Conservation (phyloP, 140 eudicot species). For the Erigeron philadelphicus region DNA sequence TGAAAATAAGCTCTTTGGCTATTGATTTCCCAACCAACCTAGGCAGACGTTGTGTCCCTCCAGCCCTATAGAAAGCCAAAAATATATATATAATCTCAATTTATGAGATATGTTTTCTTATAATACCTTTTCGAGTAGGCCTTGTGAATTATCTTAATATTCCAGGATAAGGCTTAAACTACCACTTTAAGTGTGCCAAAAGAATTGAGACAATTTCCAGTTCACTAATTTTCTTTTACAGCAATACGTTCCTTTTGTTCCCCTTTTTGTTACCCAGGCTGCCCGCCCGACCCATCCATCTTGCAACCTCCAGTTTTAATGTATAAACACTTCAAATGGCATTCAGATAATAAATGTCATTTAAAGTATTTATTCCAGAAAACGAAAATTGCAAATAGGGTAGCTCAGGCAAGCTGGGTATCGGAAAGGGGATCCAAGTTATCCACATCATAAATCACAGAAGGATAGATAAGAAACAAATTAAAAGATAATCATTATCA, state of each 20-base stretch:
- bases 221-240: no score
- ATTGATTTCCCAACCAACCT: slow-evolving; percentile 86
- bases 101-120: slow-evolving; percentile 8
- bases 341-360: not conserved
- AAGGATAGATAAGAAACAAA: no score
- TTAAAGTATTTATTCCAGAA: slow-evolving; percentile 9
- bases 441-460: no score
- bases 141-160: not conserved
- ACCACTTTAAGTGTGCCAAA: not conserved
- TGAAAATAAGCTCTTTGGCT: slow-evolving; percentile 90
- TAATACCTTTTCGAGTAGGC: slow-evolving; percentile 6
- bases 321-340: no score
- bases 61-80: slow-evolving; percentile 61
- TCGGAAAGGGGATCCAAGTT: no score
- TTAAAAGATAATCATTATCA: no score
- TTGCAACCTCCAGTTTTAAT: no score
- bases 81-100: slow-evolving; percentile 7
- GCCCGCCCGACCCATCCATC: no score
- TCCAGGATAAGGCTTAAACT: slow-evolving; percentile 7
- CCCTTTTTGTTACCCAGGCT: no score
- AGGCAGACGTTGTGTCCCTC: slow-evolving; percentile 91
- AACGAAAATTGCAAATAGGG: not conserved
- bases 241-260: no score
- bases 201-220: no score
- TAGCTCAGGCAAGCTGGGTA: no score